Evolutionary conservation across 2,329 filamentous ascomycete species (phyloP), one percentile per base, ranked within the genome.

Genomic region (Trichoderma sp.): DNA sequence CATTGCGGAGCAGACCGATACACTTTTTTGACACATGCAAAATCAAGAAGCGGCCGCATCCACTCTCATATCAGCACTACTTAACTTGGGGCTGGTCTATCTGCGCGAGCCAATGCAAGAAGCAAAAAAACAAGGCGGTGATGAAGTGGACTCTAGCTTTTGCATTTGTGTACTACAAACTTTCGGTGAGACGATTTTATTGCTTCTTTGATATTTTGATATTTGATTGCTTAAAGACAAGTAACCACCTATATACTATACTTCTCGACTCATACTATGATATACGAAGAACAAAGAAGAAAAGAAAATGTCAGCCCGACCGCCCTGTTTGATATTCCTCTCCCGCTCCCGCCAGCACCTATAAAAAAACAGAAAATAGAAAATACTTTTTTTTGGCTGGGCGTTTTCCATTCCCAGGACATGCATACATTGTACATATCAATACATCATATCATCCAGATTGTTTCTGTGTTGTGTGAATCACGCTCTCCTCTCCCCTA

Each of bases 351-450:
- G 18, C 47, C 47, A 24, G 47, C 47, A 53, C 47, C 47, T 53
- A 53, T 53, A 24, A 60, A 32, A 26, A n/a, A 12, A n/a, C 36
- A 63, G 30, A 12, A 21, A 60, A 32, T 11, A 36, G 34, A 30
- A 7, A 30, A 61, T 21, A 36, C 30, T 28, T 24, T 61, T 61
- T 61, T 61, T 61, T 36, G 14, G 9, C 47, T 24, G 47, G 47
- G 47, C n/a, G 21, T 24, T 53, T 53, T 56, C 47, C 47, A 14
- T 53, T 58, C 51, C 64, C 53, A 43, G 57, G 11, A 62, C 39
- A 53, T 70, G 47, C 67, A 53, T 26, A 47, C 39, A 69, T 26
- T 30, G 36, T 26, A 66, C n/a, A 62, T 65, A 65, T 58, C 61
- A 60, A 65, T 58, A 65, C 39, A 66, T 32, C 30, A 28, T 24